These are phyloP conservation scores for Fusarium goolgardi DNA, from an alignment of 2,329 filamentous ascomycete species.

Conservation along the genomic window DNA sequence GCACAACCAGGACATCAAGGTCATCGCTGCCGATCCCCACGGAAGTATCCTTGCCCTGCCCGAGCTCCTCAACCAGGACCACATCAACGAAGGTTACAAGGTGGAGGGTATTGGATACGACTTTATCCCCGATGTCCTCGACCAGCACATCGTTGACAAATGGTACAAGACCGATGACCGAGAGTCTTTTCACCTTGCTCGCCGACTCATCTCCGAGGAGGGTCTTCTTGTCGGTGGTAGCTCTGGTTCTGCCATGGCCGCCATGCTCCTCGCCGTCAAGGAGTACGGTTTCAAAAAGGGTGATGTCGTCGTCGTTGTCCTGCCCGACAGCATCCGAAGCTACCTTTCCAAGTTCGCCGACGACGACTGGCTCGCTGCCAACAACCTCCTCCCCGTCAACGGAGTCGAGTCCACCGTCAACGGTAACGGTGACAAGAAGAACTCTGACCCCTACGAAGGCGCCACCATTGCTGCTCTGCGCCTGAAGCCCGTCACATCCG, in stretches of 20 bases:
- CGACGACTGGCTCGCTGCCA: constrained; percentile 98
- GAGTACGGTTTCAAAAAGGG: constrained; percentile 82
- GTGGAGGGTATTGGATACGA: constrained; percentile 99
- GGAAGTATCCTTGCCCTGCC: constrained; percentile 92
- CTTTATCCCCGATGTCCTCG: constrained; percentile 94
- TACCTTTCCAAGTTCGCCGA: constrained; percentile 99
- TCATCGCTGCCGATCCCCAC: constrained; percentile 91
- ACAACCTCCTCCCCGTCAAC: constrained; percentile 81
- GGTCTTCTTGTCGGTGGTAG: constrained; percentile 93
- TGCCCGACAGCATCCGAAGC: constrained; percentile 96
- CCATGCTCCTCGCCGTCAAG: constrained; percentile 79
- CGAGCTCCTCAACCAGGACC: constrained; percentile 79
- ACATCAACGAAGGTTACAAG: constrained; percentile 89
- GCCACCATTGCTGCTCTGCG: constrained; percentile 86
- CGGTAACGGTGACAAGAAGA: constrained; percentile 53
- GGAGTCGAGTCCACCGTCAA: constrained; percentile 61
- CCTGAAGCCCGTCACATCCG: constrained; percentile 92
- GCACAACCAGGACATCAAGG: constrained; percentile 85
- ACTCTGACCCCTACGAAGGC: constrained; percentile 76
- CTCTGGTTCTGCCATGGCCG: constrained; percentile 91
- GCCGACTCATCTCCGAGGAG: constrained; percentile 91
- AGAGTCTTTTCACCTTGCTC: constrained; percentile 90
- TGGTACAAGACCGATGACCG: constrained; percentile 99
- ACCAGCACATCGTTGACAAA: constrained; percentile 81
- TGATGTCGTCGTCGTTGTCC: constrained; percentile 88